Base-by-base conservation (phyloP, 2,329 filamentous ascomycete species). In the Cladosporium sp. region DNA sequence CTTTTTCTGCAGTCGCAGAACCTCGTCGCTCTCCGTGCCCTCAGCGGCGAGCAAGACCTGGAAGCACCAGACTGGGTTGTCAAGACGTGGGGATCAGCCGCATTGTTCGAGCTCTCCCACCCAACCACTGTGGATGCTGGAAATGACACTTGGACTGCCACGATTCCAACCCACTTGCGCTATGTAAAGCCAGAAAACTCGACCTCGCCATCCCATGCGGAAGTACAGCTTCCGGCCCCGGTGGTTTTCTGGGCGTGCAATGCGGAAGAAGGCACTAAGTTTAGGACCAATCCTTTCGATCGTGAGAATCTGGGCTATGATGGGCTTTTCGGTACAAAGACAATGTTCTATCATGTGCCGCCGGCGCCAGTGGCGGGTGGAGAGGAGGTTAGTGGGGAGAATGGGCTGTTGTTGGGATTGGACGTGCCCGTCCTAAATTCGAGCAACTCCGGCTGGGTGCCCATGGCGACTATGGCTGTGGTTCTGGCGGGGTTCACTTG, bases 191-290 rank as follows among this genome's bases (percentile, higher is more conserved):
- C 86, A 0, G 75, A 77, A 0, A 56, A 53, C 18, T 53, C 50
- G 3, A 66, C 68, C 38, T 35, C 58, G 0, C 32, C 58, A 0
- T 43, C 74, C 2, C 83, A 83, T 2, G 74, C 80, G 55, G 66
- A 70, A 2, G 67, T 83, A 1, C 71, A 81, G n/a, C 67, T 93
- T 0, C 87, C 92, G 0, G 91, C 86, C 72, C 92, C 92, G 0
- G 79, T 81, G 0, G 79, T 96, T 0, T 96, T 96, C 72, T 96
- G 91, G 91, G 89, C 90, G 0, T 97, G 92, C 63, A 75, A 79
- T 7, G 79, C 84, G 0, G 78, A 80, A 8, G 57, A 49, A 35
- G 81, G 78, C 1, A 77, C 76, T 1, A 85, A 87, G 60, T 87
- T 92, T 68, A 68, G 78, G 0, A 78, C 77, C 4, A 95, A 86